A percentile compares a stretch with the other conserved stretches of the same genome.
Conservation (phyloP, 2,329 filamentous ascomycete genomes). For the Pseudonectria foliicola region DNA sequence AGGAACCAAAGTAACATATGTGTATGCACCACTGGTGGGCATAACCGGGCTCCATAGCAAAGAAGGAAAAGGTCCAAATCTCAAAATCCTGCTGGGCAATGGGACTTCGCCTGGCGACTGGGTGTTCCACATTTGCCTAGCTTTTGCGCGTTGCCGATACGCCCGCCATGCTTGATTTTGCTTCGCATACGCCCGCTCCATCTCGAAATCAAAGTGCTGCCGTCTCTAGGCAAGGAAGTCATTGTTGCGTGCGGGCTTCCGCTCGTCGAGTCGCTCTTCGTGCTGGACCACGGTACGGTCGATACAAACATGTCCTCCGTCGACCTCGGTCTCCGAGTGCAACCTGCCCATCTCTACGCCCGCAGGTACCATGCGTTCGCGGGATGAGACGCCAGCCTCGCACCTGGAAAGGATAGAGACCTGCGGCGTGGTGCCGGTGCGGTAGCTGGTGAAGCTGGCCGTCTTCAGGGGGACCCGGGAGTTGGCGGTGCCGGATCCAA, state of each 20-base stretch:
- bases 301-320: slow-evolving; percentile 19
- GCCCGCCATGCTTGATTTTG: too few species aligned
- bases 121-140: too few species aligned
- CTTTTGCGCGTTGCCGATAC: too few species aligned
- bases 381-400: slow-evolving; percentile 11
- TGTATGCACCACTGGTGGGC: too few species aligned
- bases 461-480: slow-evolving; percentile 17
- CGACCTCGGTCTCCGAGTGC: slow-evolving; percentile 13
- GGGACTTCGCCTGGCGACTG: too few species aligned
- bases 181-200: background rate
- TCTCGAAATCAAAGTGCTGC: background rate
- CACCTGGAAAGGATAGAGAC: slow-evolving; percentile 20
- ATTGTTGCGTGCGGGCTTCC: slow-evolving; percentile 1
- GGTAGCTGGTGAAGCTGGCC: slow-evolving; percentile 13
- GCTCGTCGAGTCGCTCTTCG: slow-evolving; percentile 24
- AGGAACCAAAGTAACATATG: too few species aligned
- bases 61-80: too few species aligned
- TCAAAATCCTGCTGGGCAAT: too few species aligned
- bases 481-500: slow-evolving; percentile 5
- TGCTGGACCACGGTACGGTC: slow-evolving; percentile 25
- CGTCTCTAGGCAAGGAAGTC: slow-evolving; percentile 6
- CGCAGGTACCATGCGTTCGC: slow-evolving; percentile 17
- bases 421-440: slow-evolving; percentile 10
- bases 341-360: slow-evolving; percentile 28
- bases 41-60: too few species aligned